Evolutionary conservation across 768 basidiomycete genomes (phyloP).

Genomic region (Lactarius akahatsu): DNA sequence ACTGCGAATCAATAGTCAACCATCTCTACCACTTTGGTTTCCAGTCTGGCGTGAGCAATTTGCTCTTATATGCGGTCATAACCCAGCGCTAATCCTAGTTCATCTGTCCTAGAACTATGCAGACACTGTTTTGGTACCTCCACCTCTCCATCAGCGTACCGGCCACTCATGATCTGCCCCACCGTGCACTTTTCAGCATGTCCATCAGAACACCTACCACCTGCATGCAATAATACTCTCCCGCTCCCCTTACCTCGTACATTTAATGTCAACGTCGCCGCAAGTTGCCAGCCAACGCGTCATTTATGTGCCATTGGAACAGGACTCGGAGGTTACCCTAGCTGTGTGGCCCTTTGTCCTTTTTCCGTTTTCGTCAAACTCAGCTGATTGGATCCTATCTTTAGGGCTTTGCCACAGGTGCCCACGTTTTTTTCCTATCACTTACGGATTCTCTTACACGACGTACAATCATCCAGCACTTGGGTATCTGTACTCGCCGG

Average conservation of each 20-base stretch:
- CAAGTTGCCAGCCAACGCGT: constrained; percentile 62
- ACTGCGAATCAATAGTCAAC: constrained; percentile 60
- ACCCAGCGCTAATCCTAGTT: neutral
- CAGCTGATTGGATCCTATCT: neutral
- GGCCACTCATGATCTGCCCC: constrained; percentile 21
- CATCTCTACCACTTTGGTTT: constrained; percentile 80
- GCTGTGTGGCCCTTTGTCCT: constrained; percentile 55
- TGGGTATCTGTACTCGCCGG: constrained; percentile 76
- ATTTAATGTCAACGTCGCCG: constrained; percentile 81
- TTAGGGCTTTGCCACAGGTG: constrained; percentile 17
- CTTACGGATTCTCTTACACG: constrained; percentile 21
- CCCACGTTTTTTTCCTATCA: neutral
- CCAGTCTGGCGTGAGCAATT: constrained; percentile 68
- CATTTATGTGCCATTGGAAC: constrained; percentile 72
- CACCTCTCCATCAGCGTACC: constrained; percentile 1
- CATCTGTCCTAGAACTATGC: constrained; percentile 63
- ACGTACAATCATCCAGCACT: constrained; percentile 49
- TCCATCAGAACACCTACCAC: constrained; percentile 70
- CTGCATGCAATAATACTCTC: constrained; percentile 86
- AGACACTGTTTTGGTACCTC: constrained; percentile 66
- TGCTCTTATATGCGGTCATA: neutral
- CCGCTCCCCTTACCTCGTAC: constrained; percentile 83
- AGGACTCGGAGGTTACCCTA: constrained; percentile 78
- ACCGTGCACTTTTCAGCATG: constrained; percentile 49
- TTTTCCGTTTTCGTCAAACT: neutral